Evolutionary conservation across 768 basidiomycete genomes (phyloP).

Genomic region (Trichaptum fuscoviolaceum): DNA sequence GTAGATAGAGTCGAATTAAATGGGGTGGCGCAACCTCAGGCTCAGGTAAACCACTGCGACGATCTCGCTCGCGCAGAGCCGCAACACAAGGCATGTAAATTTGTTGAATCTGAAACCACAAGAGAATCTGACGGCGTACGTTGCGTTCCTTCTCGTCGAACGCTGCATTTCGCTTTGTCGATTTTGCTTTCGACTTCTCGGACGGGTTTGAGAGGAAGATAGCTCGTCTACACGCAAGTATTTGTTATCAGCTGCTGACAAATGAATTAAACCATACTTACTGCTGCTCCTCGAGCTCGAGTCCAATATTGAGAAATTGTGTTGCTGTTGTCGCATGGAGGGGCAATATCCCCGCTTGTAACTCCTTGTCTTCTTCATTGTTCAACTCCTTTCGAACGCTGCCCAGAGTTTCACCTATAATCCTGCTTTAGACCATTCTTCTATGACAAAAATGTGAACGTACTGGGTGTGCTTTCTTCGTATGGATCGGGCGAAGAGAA

Average conservation of each 20-base stretch:
- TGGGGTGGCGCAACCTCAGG: neutral
- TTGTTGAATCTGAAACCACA: slow-evolving; percentile 12
- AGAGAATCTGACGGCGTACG: neutral
- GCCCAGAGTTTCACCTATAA: too few relatives aligned
- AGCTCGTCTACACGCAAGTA: too few relatives aligned
- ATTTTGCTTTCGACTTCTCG: too few relatives aligned
- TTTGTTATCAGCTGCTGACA: too few relatives aligned
- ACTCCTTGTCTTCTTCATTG: neutral
- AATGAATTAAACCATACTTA: neutral
- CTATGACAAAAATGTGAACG: too few relatives aligned
- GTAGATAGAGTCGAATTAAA: slow-evolving; percentile 13
- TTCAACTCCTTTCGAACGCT: neutral
- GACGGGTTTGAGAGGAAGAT: too few relatives aligned
- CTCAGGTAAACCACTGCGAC: too few relatives aligned
- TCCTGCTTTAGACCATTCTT: too few relatives aligned
- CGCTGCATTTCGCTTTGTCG: too few relatives aligned
- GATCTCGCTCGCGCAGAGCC: neutral
- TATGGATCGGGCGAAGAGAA: slow-evolving; percentile 14
- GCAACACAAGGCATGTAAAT: slow-evolving; percentile 15
- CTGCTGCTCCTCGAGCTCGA: neutral
- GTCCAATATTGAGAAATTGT: neutral
- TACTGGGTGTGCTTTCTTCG: neutral
- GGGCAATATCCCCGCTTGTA: neutral
- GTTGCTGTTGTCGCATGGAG: neutral
- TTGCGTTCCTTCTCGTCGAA: neutral